A percentile compares a stretch with the other conserved stretches of the same genome.
Conservation (phyloP, 306 rosid species). For the Echinosophora koreensis region DNA sequence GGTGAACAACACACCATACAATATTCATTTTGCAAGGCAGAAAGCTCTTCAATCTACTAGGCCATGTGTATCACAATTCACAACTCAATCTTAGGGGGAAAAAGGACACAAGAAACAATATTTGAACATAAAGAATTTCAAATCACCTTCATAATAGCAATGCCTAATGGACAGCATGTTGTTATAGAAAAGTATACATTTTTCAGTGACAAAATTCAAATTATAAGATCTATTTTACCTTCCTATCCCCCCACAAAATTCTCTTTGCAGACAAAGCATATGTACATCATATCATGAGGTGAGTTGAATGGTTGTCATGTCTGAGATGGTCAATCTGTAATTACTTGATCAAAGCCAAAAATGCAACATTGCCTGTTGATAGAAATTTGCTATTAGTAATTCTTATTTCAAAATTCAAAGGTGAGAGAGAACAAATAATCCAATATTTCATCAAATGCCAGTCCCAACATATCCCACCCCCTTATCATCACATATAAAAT, state of each 20-base stretch:
- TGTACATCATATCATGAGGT: slow-evolving; percentile 33
- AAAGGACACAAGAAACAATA: slow-evolving; percentile 9
- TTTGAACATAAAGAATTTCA: slow-evolving; percentile 40
- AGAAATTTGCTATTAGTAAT: slow-evolving; percentile 34
- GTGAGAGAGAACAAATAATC: slow-evolving; percentile 21
- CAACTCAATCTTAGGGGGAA: slow-evolving; percentile 29
- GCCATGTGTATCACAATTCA: slow-evolving; percentile 39
- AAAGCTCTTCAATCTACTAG: slow-evolving; percentile 32
- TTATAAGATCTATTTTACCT: slow-evolving; percentile 32
- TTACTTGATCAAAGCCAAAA: slow-evolving; percentile 76
- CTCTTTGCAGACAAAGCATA: slow-evolving; percentile 36
- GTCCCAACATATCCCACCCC: neutral
- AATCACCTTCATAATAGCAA: slow-evolving; percentile 29
- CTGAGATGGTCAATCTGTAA: slow-evolving; percentile 39
- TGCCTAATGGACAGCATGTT: slow-evolving; percentile 46
- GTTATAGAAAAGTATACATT: slow-evolving; percentile 38
- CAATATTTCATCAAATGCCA: slow-evolving; percentile 26
- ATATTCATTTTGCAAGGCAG: slow-evolving; percentile 3
- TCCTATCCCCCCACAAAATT: slow-evolving; percentile 15
- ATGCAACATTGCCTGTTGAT: slow-evolving; percentile 90
- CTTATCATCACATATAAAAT: slow-evolving; percentile 8
- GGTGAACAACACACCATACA: slow-evolving; percentile 6
- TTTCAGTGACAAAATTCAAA: slow-evolving; percentile 38
- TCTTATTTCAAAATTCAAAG: neutral
- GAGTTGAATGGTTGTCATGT: slow-evolving; percentile 24